phyloP scores from a whole-genome alignment of 1,284 basidiomycete genomes.

The Tilletia walkeri region DNA sequence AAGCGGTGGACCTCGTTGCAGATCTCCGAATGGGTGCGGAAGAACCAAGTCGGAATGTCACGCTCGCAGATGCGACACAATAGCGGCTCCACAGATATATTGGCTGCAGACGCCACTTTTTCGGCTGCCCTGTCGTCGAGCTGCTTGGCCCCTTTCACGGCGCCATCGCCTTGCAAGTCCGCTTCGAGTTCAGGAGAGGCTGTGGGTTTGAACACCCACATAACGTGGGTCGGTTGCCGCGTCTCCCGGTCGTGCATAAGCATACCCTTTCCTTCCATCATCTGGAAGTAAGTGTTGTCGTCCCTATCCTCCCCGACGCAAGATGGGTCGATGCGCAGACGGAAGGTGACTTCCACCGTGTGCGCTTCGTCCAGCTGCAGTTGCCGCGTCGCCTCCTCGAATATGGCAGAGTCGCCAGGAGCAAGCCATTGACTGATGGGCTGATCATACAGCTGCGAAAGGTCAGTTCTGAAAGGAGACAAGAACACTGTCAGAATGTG shows the following conservation, averaged over 20 bases:
- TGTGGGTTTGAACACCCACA: slow-evolving; percentile 97
- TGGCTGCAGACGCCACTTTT: slow-evolving; percentile 38
- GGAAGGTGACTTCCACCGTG: slow-evolving; percentile 88
- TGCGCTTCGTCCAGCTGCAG: slow-evolving; percentile 88
- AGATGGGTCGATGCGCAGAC: slow-evolving; percentile 65
- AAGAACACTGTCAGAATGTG: slow-evolving; percentile 15
- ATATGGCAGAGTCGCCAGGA: slow-evolving; percentile 78
- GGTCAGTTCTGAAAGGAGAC: slow-evolving; percentile 60
- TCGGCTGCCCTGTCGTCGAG: slow-evolving; percentile 8
- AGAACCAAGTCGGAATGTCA: slow-evolving; percentile 97
- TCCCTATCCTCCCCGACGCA: slow-evolving; percentile 49
- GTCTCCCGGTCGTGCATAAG: slow-evolving; percentile 89
- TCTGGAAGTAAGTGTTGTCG: slow-evolving; percentile 67
- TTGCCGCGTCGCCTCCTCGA: slow-evolving; percentile 80
- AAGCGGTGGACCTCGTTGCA: slow-evolving; percentile 94
- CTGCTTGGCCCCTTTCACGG: slow-evolving; percentile 8
- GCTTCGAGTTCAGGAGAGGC: slow-evolving; percentile 45
- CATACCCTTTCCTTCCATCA: slow-evolving; percentile 98
- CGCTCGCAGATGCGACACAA: slow-evolving; percentile 98
- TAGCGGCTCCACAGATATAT: slow-evolving; percentile 67
- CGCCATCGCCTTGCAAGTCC: slow-evolving; percentile 26
- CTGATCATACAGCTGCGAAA: slow-evolving; percentile 73
- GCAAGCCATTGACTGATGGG: slow-evolving; percentile 80
- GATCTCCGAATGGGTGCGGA: slow-evolving; percentile 99
- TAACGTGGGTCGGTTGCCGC: slow-evolving; percentile 85